Percentiles rank a stretch among this genome's conserved stretches.
Conservation (phyloP, 768 basidiomycete genomes). For the Suillus placidus region DNA sequence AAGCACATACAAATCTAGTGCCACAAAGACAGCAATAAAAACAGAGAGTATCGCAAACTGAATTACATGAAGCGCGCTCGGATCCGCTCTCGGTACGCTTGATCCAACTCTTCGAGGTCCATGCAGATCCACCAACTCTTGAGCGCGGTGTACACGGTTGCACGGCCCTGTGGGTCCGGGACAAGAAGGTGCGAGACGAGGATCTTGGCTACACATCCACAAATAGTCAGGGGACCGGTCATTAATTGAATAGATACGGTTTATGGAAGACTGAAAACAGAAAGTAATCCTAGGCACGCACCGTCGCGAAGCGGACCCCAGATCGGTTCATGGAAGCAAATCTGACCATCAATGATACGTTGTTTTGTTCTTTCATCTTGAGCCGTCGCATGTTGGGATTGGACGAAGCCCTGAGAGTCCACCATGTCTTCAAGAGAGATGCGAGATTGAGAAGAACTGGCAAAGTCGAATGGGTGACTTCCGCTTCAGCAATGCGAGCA, state of each 20-base stretch:
- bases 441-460: constrained; percentile 57
- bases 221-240: background rate
- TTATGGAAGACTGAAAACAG: background rate
- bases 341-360: constrained; percentile 64
- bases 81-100: constrained; percentile 62
- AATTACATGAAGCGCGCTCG: constrained; percentile 13
- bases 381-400: constrained; percentile 39
- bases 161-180: constrained; percentile 57
- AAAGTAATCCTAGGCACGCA: constrained; percentile 31
- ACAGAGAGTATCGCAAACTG: background rate
- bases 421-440: constrained; percentile 17
- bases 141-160: constrained; percentile 65
- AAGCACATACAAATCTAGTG: constrained; percentile 10
- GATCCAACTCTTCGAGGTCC: constrained; percentile 63
- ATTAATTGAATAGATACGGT: background rate
- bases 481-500: constrained; percentile 48
- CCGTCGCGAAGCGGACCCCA: constrained; percentile 67
- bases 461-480: constrained; percentile 77
- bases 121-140: constrained; percentile 65
- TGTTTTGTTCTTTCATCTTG: constrained; percentile 67
- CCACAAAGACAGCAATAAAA: background rate
- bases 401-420: constrained; percentile 31
- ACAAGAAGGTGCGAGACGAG: constrained; percentile 66
- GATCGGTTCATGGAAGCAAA: constrained; percentile 54
- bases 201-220: constrained; percentile 48